Base-by-base conservation (phyloP, 805 yeast species). In the Metschnikowia colocasiae region DNA sequence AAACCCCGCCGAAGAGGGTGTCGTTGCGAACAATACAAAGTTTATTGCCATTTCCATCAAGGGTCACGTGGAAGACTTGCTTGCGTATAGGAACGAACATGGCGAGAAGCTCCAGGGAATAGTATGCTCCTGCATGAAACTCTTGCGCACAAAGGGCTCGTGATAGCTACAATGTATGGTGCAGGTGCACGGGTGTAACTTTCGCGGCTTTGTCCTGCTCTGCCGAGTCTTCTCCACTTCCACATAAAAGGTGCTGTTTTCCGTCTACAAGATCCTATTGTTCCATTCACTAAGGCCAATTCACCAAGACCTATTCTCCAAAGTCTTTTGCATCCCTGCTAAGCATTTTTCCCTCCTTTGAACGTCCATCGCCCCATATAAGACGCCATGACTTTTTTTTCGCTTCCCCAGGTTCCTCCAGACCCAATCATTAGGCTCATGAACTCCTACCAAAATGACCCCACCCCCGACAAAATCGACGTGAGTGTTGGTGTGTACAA, bases 401-500 rank as follows among this genome's bases (percentile, higher is more conserved):
- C 26, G 10, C 49, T 55, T 34, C 46, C 50, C 3, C 39, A 38
- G 27, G 42, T 51, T 5, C 40, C 46, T 6, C 36, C 47, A n/a
- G 59, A 56, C 51, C 58, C 59, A 19, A 56, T 56, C 40, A 46
- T 54, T 30, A 31, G 35, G 39, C 49, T 54, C 46, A 54, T 56
- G 59, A 46, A 27, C 27, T 48, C 48, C 8, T 49, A 40, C 47
- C 45, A 45, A 20, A 22, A 27, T 26, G 77, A 73, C 56, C 44
- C 58, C 15, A 33, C 51, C 41, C 66, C 71, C 13, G 35, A 57
- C 29, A 71, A 72, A 53, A 61, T 73, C 25, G 76, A 73, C 49
- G 69, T 73, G 18, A 60, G 71, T 27, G 72, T 73, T 26, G 78
- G 78, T 12, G 77, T 74, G n/a, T 73, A 72, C 59, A 71, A 71